Evolutionary conservation across 257 asterid species (phyloP), one percentile per base, ranked within the genome.

Genomic region (Solanum chaucha): DNA sequence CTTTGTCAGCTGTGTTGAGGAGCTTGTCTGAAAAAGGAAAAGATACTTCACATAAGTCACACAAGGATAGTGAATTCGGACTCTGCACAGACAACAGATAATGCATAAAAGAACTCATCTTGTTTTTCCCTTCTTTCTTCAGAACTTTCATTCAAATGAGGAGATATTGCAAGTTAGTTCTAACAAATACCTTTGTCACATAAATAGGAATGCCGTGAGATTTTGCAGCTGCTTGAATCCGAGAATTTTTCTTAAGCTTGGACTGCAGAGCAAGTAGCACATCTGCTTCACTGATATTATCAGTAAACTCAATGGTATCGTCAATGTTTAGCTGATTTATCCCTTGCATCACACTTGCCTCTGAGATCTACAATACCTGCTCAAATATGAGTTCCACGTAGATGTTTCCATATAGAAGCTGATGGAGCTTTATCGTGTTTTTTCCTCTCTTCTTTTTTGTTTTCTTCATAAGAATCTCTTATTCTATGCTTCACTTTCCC

Each of bases 211-310:
- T 93, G 87, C 97, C 96, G 41, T 89, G 97, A 85, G 99, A 91
- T 90, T 90, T 94, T 68, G 99, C 97, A 36, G 98, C 99, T 75
- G 97, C 96, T 94, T 97, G 99, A 90, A 97, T 95, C 90, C 95
- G 92, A 86, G 99, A 88, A 88, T 97, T 97, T 93, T 94, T 97
- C 90, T 90, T 97, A 87, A 97, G 95, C 94, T 93, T 97, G 88
- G 99, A 93, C 90, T 94, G 98, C 92, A 97, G 89, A 72, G 96
- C 99, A 86, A 97, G 92, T 75, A 97, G 86, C 67, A 91, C 95
- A 93, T 94, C 98, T 78, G 98, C 98, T 91, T 94, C 98, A 34
- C 99, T 97, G 88, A 97, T 93, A 94, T 95, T 94, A 90, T 95
- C 98, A 46, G 99, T 97, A 89, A 94, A 94, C 88, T 88, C 94